Evolutionary conservation across 345 rosid species (phyloP), one percentile per base, ranked within the genome.

Genomic region (Litchi chinensis): DNA sequence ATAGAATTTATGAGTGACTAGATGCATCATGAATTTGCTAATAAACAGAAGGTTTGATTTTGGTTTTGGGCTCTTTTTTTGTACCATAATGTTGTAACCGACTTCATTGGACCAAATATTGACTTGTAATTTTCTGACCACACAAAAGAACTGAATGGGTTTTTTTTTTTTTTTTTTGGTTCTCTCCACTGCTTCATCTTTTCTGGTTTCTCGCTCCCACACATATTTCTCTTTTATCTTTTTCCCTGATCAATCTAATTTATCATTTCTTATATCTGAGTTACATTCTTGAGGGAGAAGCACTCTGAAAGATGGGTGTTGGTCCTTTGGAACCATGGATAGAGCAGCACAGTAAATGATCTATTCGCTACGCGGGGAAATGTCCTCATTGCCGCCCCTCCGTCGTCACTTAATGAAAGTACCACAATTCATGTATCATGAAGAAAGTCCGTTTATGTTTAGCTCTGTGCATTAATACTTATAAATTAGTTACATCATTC

Each of bases 1-100:
- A 28, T 19, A n/a, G 15, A 22, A 22, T 64, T 73, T 56, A 28
- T 41, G 1, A 28, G 13, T 68, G 41, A 26, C 40, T 26, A 57
- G 78, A 32, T 72, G 19, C 21, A 32, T 67, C 62, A 76, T 71
- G 70, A 68, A 15, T 64, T 44, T 41, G 43, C 77, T 2, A 44
- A 10, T 24, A 44, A 18, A 48, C n/a, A 54, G 65, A 54, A 64
- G 39, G 39, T 71, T 4, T 3, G n/a, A 39, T 59, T 59, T 21
- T 39, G 19, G 6, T 57, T 72, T 37, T 8, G n/a, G 65, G 10
- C 8, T 28, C 6, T 24, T 50, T 32, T 71, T 7, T 73, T 57
- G 50, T 73, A 57, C 18, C 10, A 10, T 37, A 72, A 60, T 60
- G 18, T 72, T 56, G 64, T 18, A 72, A 8, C 13, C 52, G 44